Conservation (phyloP, 257 asterid species). For the Solanum pinnatisectum region DNA sequence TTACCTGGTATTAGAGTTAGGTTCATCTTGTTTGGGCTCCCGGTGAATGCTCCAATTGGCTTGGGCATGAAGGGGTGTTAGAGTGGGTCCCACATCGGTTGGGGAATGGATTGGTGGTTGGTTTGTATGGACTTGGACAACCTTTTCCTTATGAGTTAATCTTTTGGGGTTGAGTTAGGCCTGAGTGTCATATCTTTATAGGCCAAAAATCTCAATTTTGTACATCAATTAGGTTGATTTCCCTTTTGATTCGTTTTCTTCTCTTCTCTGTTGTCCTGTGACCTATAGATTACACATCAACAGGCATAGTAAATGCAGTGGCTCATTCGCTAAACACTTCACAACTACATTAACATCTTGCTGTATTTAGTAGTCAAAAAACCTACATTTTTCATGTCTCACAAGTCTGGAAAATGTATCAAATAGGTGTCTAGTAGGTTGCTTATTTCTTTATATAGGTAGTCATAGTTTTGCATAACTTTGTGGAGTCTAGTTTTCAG, state of each 20-base stretch:
- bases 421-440: neutral
- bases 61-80: neutral
- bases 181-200: neutral
- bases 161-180: neutral
- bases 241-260: neutral
- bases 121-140: neutral
- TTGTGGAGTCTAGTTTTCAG: neutral
- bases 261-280: neutral
- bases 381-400: neutral
- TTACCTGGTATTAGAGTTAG: neutral
- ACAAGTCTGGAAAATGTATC: neutral
- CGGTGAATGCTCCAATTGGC: neutral
- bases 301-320: neutral
- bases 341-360: neutral
- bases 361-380: neutral
- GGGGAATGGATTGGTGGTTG: neutral
- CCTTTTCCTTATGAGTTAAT: neutral
- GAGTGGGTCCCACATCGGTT: neutral
- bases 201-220: neutral
- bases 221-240: neutral
- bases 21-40: neutral
- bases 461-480: neutral
- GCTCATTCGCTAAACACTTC: neutral
- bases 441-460: neutral
- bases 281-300: neutral